Percentiles rank a stretch among this genome's conserved stretches.
Conservation (phyloP, 73 alveolate genomes). For the Paramecium pentaurelia region DNA sequence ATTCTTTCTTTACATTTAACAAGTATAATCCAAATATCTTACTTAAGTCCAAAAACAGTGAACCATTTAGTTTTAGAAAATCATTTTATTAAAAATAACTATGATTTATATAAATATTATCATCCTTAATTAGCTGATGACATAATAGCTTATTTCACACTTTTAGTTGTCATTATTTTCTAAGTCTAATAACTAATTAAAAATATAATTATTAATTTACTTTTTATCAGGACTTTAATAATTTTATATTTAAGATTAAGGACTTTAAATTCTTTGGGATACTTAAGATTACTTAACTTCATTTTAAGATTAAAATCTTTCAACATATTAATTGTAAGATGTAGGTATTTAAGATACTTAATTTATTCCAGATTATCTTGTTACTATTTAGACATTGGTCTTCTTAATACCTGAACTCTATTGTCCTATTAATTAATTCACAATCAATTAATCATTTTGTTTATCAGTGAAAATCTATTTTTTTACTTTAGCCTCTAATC, state of each 20-base stretch:
- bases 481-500: neutral
- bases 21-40: neutral
- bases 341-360: neutral
- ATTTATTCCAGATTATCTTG: neutral
- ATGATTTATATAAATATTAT: neutral
- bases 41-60: neutral
- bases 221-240: conserved; percentile 24
- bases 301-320: neutral
- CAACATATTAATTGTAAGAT: neutral
- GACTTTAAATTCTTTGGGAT: neutral
- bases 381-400: neutral
- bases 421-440: neutral
- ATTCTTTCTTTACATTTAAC: neutral
- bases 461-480: neutral
- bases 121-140: neutral
- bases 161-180: neutral
- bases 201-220: neutral
- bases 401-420: neutral
- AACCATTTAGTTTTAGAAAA: neutral
- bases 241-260: neutral
- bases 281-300: neutral
- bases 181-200: neutral
- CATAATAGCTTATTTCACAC: conserved; percentile 45
- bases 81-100: neutral
- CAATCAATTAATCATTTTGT: neutral